Evolutionary conservation across 805 yeast species (phyloP).

Genomic region (Barnettozyma sp.): DNA sequence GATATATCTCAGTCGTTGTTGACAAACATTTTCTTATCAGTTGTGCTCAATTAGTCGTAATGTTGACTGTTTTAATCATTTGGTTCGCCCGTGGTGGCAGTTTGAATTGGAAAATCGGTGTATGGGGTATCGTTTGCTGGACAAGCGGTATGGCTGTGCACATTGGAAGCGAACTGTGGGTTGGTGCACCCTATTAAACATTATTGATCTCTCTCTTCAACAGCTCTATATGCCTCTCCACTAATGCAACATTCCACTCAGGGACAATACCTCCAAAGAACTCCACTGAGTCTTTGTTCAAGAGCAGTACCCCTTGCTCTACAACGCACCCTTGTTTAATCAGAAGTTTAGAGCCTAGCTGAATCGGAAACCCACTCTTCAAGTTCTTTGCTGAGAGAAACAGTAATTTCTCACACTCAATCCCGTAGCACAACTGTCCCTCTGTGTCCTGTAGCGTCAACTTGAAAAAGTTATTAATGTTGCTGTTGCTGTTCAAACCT

Average conservation of each 20-base stretch:
- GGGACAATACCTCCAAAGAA: slow-evolving; percentile 34
- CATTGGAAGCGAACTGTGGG: slow-evolving; percentile 1
- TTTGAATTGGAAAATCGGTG: slow-evolving; percentile 21
- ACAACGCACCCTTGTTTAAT: slow-evolving; percentile 42
- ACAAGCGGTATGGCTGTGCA: slow-evolving; percentile 18
- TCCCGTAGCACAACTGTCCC: slow-evolving; percentile 48
- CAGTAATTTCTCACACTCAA: slow-evolving; percentile 46
- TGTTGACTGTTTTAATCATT: slow-evolving; percentile 16
- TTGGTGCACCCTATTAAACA: too few species aligned
- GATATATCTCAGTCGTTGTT: slow-evolving; percentile 12
- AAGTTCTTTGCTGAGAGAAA: slow-evolving; percentile 32
- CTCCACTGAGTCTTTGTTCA: slow-evolving; percentile 24
- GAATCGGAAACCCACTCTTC: slow-evolving; percentile 31
- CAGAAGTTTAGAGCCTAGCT: slow-evolving; percentile 52
- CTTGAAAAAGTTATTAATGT: slow-evolving; percentile 35
- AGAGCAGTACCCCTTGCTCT: slow-evolving; percentile 38
- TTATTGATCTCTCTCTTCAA: slow-evolving; percentile 27
- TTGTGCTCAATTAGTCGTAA: slow-evolving; percentile 18
- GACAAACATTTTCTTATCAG: slow-evolving; percentile 22
- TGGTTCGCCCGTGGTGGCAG: slow-evolving; percentile 21
- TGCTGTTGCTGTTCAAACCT: slow-evolving; percentile 10
- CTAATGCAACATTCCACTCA: slow-evolving; percentile 32
- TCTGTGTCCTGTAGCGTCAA: slow-evolving; percentile 48
- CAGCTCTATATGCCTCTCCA: slow-evolving; percentile 25
- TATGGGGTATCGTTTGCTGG: slow-evolving; percentile 24